phyloP scores from a whole-genome alignment of 2,329 filamentous ascomycete species.

The Penicillium sp. region DNA sequence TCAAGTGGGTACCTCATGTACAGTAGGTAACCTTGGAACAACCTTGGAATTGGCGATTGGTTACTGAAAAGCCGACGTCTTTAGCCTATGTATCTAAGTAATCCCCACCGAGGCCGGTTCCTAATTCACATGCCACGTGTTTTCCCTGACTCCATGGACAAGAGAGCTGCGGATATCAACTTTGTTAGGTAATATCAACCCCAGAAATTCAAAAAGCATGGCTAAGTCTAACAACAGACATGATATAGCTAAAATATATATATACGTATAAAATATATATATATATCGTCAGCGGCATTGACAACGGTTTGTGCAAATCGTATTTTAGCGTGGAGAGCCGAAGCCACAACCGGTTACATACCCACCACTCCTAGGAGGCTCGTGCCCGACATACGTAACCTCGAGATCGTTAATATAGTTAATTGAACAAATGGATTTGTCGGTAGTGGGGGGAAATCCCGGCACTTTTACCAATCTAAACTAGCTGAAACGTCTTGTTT shows the following conservation, averaged over 20 bases:
- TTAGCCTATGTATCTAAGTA: background rate
- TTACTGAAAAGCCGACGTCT: background rate
- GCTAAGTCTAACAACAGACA: too few species aligned
- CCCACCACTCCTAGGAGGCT: constrained; percentile 3
- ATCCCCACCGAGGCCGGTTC: background rate
- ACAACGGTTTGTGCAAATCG: constrained; percentile 12
- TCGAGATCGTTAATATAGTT: background rate
- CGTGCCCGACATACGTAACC: background rate
- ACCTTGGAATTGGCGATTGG: background rate
- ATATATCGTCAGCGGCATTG: background rate
- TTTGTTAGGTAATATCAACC: background rate
- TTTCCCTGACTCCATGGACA: background rate
- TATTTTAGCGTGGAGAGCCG: constrained; percentile 17
- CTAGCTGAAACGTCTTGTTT: constrained; percentile 3
- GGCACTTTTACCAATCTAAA: background rate
- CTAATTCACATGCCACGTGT: background rate
- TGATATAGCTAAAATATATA: background rate
- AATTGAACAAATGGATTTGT: background rate
- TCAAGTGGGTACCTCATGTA: background rate
- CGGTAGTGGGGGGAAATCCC: background rate
- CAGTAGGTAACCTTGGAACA: background rate
- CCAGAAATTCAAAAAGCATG: background rate
- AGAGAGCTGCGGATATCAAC: background rate
- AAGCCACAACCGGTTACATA: constrained; percentile 21
- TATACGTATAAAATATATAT: background rate